Evolutionary conservation across 495 filamentous ascomycete species (phyloP), one percentile per base, ranked within the genome.

Genomic region (Talaromyces proteolyticus): DNA sequence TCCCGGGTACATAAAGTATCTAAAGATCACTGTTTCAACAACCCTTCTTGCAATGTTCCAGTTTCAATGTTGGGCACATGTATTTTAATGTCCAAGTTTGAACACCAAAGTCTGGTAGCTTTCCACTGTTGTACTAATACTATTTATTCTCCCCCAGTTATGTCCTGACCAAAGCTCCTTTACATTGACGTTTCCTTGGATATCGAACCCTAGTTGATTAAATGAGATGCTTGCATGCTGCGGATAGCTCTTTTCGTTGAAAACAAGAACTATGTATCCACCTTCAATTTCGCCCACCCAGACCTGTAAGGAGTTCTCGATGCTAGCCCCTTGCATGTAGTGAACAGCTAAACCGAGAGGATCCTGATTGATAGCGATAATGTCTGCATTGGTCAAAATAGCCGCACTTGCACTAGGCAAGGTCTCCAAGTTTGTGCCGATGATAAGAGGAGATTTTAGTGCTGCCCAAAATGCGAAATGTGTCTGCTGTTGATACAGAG

Each of bases 351-450:
- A 42, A n/a, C 51, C 56, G 3, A 60, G 55, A 24, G 55, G 43
- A 25, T 60, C 57, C 21, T 60, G 57, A 47, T 57, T 53, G 6
- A 60, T 42, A 36, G 51, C 57, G 19, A 60, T 57, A 38, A 60
- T 55, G 23, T 57, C 57, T 21, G 52, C 52, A 34, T 57, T 57
- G 1, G 51, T 52, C 4, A 60, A 45, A 38, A 56, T 50, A 14
- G 38, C 49, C 3, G 55, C 14, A 11, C 49, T 52, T 11, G 42
- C 50, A 1, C 44, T 26, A 6, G 34, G 53, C 11, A 59, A 26
- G n/a, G 43, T 54, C 6, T 54, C 50, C 20, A 59, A 48, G 37
- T 53, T 51, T 1, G 54, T 51, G 24, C 46, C 48, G 8, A 60
- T 44, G 14, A 60, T 60, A 7, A 60, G 45, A 4, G 57, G 55